Conservation (phyloP, 2,329 filamentous ascomycete genomes). For the Colletotrichum phormii region DNA sequence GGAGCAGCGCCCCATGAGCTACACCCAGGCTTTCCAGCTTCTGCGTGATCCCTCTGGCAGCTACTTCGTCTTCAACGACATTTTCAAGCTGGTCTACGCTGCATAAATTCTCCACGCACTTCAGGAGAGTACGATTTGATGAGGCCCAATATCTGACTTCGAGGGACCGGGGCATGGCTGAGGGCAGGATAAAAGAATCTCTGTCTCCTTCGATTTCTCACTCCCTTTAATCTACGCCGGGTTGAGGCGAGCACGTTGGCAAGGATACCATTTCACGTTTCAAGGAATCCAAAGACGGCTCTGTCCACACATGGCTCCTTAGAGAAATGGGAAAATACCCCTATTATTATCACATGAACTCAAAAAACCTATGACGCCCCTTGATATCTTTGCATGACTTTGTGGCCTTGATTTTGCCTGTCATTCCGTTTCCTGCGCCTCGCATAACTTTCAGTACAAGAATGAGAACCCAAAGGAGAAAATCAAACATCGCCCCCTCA, state of each 20-base stretch:
- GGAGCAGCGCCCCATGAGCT: constrained; percentile 88
- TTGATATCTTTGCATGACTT: not conserved
- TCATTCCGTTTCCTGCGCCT: not conserved
- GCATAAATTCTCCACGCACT: not conserved
- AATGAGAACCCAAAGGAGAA: not conserved
- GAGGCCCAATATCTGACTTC: constrained; percentile 5
- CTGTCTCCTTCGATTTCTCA: not conserved
- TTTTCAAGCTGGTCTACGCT: constrained; percentile 90
- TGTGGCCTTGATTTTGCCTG: not conserved
- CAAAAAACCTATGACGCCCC: constrained; percentile 7
- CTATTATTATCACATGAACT: not conserved
- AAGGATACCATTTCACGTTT: not conserved
- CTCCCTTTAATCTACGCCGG: constrained; percentile 11
- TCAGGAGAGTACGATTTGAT: constrained; percentile 17
- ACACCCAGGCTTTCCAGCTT: constrained; percentile 90
- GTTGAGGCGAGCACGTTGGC: constrained; percentile 4
- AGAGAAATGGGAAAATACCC: constrained; percentile 8
- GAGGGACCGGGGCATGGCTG: constrained; percentile 8
- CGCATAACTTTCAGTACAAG: not conserved
- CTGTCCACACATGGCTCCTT: not conserved
- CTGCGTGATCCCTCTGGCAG: constrained; percentile 72
- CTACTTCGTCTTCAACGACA: constrained; percentile 93
- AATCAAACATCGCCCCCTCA: not conserved
- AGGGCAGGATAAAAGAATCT: constrained; percentile 2
- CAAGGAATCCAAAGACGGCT: constrained; percentile 6